Evolutionary conservation across 768 basidiomycete genomes (phyloP), one percentile per base, ranked within the genome.

Genomic region (Russula foetens): DNA sequence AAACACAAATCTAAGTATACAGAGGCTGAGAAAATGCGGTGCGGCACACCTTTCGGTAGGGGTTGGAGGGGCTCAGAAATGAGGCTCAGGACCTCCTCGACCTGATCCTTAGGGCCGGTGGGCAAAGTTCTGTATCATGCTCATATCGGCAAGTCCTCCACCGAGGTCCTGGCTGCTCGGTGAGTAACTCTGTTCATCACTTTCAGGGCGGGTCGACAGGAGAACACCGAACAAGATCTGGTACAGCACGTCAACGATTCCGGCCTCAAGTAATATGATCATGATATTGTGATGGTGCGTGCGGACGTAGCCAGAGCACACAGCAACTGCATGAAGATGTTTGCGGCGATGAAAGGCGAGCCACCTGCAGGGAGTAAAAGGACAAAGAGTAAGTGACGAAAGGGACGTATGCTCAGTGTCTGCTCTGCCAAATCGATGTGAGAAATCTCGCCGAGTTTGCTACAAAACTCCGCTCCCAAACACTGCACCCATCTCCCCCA

Each of bases 371-470:
- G 92, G 58, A 90, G 76, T 21, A 98, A 82, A 38, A 97, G 81
- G 63, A 35, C 43, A 66, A 56, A 39, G 53, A 44, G 17, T n/a
- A 19, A 19, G 9, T 5, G 35, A 41, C 26, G n/a, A 26, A 38
- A 38, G 23, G 12, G 24, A 83, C 93, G 77, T 77, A 98, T 96
- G 70, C 91, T 95, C 66, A 99, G 76, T 9, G 96, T 98, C 75
- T 99, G 97, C 71, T 98, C 97, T 15, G 96, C 97, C 48, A 99
- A 79, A 73, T 99, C 97, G 66, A 99, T 98, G 71, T 95, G 97
- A 24, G 92, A 91, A 59, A 99, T 99, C 74, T n/a, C n/a, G n/a
- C n/a, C n/a, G n/a, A n/a, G n/a, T n/a, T n/a, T n/a, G n/a, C n/a
- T n/a, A n/a, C n/a, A n/a, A n/a, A n/a, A n/a, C n/a, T n/a, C n/a